Conservation (phyloP, 495 filamentous ascomycete species). For the Hypoxylon subgilvum region DNA sequence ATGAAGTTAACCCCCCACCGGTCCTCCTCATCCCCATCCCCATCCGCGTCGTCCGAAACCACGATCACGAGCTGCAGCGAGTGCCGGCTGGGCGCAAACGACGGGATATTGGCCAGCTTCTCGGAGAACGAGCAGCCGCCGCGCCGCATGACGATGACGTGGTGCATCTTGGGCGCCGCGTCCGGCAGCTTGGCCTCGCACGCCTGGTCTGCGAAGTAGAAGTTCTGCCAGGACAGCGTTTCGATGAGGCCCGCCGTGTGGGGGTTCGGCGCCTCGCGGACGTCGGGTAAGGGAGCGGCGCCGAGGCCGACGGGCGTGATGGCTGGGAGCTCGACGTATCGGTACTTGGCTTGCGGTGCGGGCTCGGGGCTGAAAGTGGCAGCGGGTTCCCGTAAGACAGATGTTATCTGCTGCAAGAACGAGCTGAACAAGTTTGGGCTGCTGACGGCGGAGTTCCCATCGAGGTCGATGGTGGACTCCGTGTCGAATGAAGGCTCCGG, state of each 20-base stretch:
- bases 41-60: conserved; percentile 66
- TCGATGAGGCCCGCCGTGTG: conserved; percentile 46
- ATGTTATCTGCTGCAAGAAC: conserved; percentile 64
- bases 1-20: conserved; percentile 47
- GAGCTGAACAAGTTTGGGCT: conserved; percentile 59
- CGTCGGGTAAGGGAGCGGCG: conserved; percentile 74
- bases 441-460: conserved; percentile 42
- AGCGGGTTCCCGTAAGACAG: conserved; percentile 56
- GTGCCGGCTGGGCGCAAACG: conserved; percentile 63
- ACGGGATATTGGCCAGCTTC: conserved; percentile 84
- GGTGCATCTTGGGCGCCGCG: conserved; percentile 65
- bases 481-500: conserved; percentile 14
- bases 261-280: conserved; percentile 59
- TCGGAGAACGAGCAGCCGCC: conserved; percentile 84
- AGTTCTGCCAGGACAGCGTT: conserved; percentile 65
- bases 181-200: conserved; percentile 69
- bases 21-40: conserved; percentile 33
- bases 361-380: conserved; percentile 42
- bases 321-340: conserved; percentile 64
- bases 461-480: conserved; percentile 43
- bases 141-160: conserved; percentile 82
- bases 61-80: conserved; percentile 82
- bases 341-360: conserved; percentile 42
- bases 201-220: conserved; percentile 74
- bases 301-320: conserved; percentile 76